These are phyloP conservation scores for Aspergillus tamarii DNA, from an alignment of 2,329 filamentous ascomycete genomes.

Conservation along the genomic window DNA sequence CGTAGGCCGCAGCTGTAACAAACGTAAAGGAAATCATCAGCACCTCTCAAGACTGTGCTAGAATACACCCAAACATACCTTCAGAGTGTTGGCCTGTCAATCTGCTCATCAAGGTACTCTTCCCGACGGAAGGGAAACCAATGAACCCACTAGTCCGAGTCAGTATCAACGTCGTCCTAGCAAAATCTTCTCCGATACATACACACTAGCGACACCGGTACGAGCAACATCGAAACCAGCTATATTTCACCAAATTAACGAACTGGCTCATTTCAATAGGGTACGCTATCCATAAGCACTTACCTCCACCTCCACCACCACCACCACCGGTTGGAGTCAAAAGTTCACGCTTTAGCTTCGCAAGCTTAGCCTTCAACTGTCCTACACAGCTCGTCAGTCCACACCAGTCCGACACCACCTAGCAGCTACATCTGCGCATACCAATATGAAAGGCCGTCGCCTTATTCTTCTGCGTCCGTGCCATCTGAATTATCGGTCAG, in stretches of 20 bases:
- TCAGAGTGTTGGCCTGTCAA: conserved; percentile 97
- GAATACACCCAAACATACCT: conserved; percentile 39
- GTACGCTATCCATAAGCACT: conserved; percentile 9
- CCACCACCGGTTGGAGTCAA: conserved; percentile 76
- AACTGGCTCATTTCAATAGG: background rate
- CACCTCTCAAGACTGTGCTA: background rate
- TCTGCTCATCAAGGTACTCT: conserved; percentile 94
- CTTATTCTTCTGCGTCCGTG: conserved; percentile 96
- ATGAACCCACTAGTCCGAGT: conserved; percentile 71
- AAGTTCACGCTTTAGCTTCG: conserved; percentile 95
- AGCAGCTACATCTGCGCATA: conserved; percentile 28
- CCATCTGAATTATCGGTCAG: conserved; percentile 66
- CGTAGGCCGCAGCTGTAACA: conserved; percentile 78
- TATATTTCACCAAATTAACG: conserved; percentile 32
- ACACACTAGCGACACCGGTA: conserved; percentile 93
- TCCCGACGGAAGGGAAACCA: conserved; percentile 96
- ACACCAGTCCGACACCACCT: conserved; percentile 11
- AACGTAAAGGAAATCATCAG: conserved; percentile 20
- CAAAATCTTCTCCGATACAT: conserved; percentile 33
- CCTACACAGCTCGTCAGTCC: conserved; percentile 45
- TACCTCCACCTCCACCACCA: conserved; percentile 73
- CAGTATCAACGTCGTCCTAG: conserved; percentile 16
- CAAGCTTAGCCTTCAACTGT: conserved; percentile 96
- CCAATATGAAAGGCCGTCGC: conserved; percentile 90
- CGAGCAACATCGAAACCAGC: conserved; percentile 96